Evolutionary conservation across 2,329 filamentous ascomycete species (phyloP).

Genomic region (Lasiodiplodia citricola): DNA sequence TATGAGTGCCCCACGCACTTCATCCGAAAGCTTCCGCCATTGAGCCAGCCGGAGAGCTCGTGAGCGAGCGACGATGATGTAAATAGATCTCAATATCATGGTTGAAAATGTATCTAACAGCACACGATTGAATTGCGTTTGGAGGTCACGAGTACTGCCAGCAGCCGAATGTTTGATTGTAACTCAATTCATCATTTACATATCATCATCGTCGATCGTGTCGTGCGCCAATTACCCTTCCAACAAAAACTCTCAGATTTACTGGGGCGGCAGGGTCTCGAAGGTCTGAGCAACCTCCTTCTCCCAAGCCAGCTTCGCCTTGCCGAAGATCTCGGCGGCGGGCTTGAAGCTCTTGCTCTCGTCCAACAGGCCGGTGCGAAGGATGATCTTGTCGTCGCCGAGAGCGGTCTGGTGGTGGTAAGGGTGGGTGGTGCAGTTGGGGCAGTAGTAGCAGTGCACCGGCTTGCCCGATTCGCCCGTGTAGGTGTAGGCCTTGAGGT

Average conservation of each 20-base stretch:
- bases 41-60: conserved; percentile 28
- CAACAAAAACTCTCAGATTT: conserved; percentile 16
- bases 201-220: background rate
- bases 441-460: conserved; percentile 64
- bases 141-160: background rate
- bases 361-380: conserved; percentile 56
- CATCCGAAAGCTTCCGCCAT: conserved; percentile 42
- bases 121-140: background rate
- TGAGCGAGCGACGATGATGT: background rate
- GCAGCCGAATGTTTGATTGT: background rate
- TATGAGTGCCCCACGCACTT: conserved; percentile 50
- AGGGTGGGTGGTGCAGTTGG: conserved; percentile 60
- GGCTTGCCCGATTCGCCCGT: conserved; percentile 61
- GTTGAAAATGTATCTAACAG: background rate
- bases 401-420: conserved; percentile 62
- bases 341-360: conserved; percentile 56
- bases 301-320: conserved; percentile 58
- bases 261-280: conserved; percentile 50
- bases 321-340: conserved; percentile 61
- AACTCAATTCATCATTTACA: background rate
- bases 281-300: conserved; percentile 56
- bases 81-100: background rate
- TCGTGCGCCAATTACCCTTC: background rate
- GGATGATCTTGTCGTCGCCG: conserved; percentile 57
- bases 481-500: conserved; percentile 60